Conservation (phyloP, 768 basidiomycete genomes). For the Leccinum boreale region DNA sequence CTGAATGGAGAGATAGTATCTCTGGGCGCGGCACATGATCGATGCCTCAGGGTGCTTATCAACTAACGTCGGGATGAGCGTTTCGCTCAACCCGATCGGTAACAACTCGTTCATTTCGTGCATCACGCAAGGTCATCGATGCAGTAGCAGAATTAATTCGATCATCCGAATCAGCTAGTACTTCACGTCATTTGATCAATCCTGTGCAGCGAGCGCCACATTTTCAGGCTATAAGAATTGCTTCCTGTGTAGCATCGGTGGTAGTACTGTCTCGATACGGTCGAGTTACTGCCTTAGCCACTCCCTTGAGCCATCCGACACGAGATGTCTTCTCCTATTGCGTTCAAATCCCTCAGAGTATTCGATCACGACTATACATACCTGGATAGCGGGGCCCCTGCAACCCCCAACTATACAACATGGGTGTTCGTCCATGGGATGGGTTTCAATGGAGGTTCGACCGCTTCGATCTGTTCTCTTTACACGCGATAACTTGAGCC, state of each 20-base stretch:
- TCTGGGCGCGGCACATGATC: background rate
- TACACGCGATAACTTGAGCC: too few species aligned
- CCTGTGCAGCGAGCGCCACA: background rate
- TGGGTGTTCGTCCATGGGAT: constrained; percentile 22
- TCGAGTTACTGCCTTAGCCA: background rate
- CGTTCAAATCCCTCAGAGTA: constrained; percentile 12
- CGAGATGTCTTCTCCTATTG: constrained; percentile 2
- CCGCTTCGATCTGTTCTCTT: background rate
- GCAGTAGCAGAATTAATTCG: background rate
- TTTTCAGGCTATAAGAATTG: background rate
- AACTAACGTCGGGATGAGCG: background rate
- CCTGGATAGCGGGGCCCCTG: constrained; percentile 20
- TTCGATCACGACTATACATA: constrained; percentile 18
- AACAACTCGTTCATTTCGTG: background rate
- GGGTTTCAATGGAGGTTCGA: constrained; percentile 22
- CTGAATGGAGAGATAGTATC: background rate
- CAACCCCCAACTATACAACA: constrained; percentile 18
- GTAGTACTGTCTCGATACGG: background rate
- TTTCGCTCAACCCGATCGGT: background rate
- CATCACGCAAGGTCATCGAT: background rate
- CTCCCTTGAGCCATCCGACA: background rate
- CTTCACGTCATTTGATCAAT: background rate
- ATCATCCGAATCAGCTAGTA: background rate
- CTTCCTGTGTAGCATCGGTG: background rate
- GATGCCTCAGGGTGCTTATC: background rate